Base-by-base conservation (phyloP, 805 yeast species). In the Yarrowia sp. region DNA sequence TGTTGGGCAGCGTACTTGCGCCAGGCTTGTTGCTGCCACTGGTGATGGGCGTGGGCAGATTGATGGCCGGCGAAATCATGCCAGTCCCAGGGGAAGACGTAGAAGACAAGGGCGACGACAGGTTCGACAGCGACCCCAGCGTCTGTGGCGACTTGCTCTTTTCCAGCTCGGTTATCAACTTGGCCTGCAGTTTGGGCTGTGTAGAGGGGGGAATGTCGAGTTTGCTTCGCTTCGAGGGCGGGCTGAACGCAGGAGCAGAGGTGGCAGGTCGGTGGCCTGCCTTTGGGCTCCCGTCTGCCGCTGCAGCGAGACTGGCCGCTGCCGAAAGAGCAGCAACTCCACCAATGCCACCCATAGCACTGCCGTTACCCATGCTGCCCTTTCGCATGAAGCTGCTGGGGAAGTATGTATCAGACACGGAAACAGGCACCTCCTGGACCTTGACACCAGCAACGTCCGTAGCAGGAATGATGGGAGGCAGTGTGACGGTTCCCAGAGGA, bases 111-210 rank as follows among this genome's bases (percentile, higher is more conserved):
- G 63, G 63, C 22, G 51, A 41, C 32, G 63, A 58, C 32, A 58
- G 41, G 17, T 43, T 58, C 11, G 40, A 28, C 32, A 58, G 24
- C 28, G 63, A 41, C 4, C 63, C 63, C 22, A 58, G 41, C 32
- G 51, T 33, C 63, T 58, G 63, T 4, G 63, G 63, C 17, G 41
- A 30, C 40, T 58, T 58, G 51, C 49, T 58, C 41, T 58, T 58
- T 32, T 58, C 63, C 49, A 58, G 32, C 40, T 58, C 63, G 6
- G 63, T 58, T 8, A 58, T 41, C 21, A 58, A 12, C 63, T 58
- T 58, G 41, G 63, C 63, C 41, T 58, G 63, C 32, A 58, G 32
- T 12, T 58, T 58, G 32, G 63, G 63, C 40, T 58, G 63, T 32
- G 63, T 58, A 16, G 51, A 41, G 10, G 63, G 63, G 2, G 63